A percentile compares a stretch with the other conserved stretches of the same genome.
phyloP scores from a whole-genome alignment of 441 rosid species.

The Metrosideros polymorpha region DNA sequence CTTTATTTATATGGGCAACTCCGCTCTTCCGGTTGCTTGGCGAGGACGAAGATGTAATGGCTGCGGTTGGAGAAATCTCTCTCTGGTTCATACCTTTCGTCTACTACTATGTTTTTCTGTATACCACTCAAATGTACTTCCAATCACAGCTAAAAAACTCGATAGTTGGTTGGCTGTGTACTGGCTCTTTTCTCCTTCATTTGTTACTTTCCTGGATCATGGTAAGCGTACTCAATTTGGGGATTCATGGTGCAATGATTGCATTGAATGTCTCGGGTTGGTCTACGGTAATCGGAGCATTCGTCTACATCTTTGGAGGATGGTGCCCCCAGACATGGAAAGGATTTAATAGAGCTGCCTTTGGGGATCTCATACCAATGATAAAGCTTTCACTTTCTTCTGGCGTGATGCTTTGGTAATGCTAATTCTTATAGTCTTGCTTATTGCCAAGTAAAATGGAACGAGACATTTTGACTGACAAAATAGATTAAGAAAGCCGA shows the following conservation, averaged over 20 bases:
- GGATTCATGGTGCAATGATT: neutral
- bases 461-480: neutral
- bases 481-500: neutral
- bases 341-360: neutral
- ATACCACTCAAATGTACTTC: conserved; percentile 26
- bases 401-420: conserved; percentile 40
- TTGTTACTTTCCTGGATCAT: conserved; percentile 40
- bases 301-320: conserved; percentile 1
- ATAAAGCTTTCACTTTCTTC: conserved; percentile 7
- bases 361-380: neutral
- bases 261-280: conserved; percentile 2
- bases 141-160: conserved; percentile 39
- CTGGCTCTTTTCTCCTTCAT: conserved; percentile 23
- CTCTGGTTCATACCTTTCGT: conserved; percentile 39
- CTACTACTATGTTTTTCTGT: conserved; percentile 16
- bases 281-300: neutral
- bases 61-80: conserved; percentile 33
- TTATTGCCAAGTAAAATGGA: neutral
- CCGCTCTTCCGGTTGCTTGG: neutral
- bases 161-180: conserved; percentile 35
- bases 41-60: conserved; percentile 21
- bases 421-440: neutral
- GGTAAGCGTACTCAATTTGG: conserved; percentile 2
- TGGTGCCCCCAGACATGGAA: conserved; percentile 9
- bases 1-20: neutral